Evolutionary conservation across 2,329 filamentous ascomycete species (phyloP).

Genomic region (Helotiales sp.): DNA sequence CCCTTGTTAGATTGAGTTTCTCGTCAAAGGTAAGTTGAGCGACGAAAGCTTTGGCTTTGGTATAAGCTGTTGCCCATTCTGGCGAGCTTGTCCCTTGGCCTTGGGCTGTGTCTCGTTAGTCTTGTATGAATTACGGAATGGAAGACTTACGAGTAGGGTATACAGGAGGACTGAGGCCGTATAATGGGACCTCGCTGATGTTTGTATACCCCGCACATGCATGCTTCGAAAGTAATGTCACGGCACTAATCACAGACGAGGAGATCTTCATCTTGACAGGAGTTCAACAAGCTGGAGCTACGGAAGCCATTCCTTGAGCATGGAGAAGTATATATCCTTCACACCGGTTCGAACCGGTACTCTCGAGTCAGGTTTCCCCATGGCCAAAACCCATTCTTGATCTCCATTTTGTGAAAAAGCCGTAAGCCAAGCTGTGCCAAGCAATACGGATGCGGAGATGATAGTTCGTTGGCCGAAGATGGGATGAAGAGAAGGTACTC

Average conservation of each 20-base stretch:
- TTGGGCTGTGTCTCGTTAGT: background rate
- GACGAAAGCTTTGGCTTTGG: conserved; percentile 65
- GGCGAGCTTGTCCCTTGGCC: conserved; percentile 1
- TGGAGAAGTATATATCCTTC: background rate
- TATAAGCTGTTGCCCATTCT: conserved; percentile 65
- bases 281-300: background rate
- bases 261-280: background rate
- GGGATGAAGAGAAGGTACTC: too few species aligned
- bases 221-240: background rate
- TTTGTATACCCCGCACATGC: background rate
- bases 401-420: background rate
- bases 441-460: background rate
- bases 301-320: background rate
- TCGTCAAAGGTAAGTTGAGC: conserved; percentile 74
- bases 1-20: conserved; percentile 51
- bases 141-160: conserved; percentile 1
- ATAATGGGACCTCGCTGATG: conserved; percentile 5
- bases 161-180: conserved; percentile 7
- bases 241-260: background rate
- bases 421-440: background rate
- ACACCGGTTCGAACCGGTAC: background rate
- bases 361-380: background rate
- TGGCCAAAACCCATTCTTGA: background rate
- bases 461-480: background rate
- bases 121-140: background rate